phyloP scores from a whole-genome alignment of 495 filamentous ascomycete species.

The Penicillium cosmopolitanum region DNA sequence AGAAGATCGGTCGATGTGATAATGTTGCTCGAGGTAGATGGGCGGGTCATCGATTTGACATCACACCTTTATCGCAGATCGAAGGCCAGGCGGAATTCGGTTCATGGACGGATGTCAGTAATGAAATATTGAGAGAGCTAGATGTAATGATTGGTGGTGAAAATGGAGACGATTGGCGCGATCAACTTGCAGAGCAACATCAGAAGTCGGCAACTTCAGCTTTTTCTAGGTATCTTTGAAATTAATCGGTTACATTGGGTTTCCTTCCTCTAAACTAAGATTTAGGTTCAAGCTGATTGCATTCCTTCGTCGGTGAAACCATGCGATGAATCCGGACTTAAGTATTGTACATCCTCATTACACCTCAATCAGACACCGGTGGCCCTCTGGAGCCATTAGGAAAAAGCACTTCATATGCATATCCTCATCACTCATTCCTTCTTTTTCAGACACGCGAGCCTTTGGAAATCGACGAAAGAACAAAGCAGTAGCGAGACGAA shows the following conservation, averaged over 20 bases:
- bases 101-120: slow-evolving; percentile 20
- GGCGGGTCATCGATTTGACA: slow-evolving; percentile 26
- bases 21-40: slow-evolving; percentile 23
- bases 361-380: slow-evolving; percentile 49
- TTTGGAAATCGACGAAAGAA: slow-evolving; percentile 45
- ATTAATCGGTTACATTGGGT: no score
- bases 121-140: slow-evolving; percentile 22
- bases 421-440: slow-evolving; percentile 46
- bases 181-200: slow-evolving; percentile 10
- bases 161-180: slow-evolving; percentile 23
- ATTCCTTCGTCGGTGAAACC: no score
- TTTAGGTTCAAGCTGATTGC: no score
- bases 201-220: slow-evolving; percentile 2
- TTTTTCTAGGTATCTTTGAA: background rate
- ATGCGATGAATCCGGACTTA: no score
- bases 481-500: slow-evolving; percentile 35
- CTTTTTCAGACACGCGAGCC: no score
- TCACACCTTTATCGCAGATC: slow-evolving; percentile 10
- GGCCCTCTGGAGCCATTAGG: slow-evolving; percentile 44
- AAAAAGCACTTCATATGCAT: slow-evolving; percentile 49
- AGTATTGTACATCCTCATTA: background rate
- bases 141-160: slow-evolving; percentile 15
- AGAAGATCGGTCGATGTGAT: background rate
- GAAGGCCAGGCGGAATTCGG: background rate
- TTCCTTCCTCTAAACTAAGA: no score